Conservation (phyloP, 306 rosid species). For the Castanopsis chinensis region DNA sequence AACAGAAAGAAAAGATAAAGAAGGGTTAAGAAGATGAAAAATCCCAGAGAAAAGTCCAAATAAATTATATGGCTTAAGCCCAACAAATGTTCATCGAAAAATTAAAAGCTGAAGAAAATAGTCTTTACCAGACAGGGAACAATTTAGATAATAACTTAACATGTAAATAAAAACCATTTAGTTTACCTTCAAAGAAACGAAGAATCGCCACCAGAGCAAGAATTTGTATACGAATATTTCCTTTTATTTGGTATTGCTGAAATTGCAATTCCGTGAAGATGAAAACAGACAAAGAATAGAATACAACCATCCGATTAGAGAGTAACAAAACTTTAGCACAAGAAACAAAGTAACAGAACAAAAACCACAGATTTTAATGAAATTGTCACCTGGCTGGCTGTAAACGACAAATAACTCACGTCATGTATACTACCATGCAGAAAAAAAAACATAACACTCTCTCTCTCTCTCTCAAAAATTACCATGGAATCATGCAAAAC, state of each 20-base stretch:
- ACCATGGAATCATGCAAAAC: constrained; percentile 5
- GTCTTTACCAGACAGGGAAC: neutral
- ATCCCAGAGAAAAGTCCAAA: constrained; percentile 33
- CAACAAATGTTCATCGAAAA: constrained; percentile 20
- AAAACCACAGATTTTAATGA: constrained; percentile 21
- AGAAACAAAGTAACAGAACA: neutral
- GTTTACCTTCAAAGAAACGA: neutral
- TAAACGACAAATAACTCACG: constrained; percentile 36
- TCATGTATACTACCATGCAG: neutral
- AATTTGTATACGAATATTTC: neutral
- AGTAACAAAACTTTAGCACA: neutral
- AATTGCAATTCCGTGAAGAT: neutral
- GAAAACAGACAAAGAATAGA: neutral
- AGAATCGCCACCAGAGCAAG: neutral
- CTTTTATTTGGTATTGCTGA: neutral
- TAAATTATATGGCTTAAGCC: constrained; percentile 1
- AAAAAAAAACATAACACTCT: constrained; percentile 21
- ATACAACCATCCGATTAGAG: neutral
- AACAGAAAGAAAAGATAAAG: constrained; percentile 9
- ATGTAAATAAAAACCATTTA: neutral
- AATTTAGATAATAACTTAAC: neutral
- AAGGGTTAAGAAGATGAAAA: constrained; percentile 32
- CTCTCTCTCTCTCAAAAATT: constrained; percentile 11
- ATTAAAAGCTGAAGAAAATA: constrained; percentile 16
- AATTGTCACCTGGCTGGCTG: constrained; percentile 22